Base-by-base conservation (phyloP, 2,329 filamentous ascomycete species). In the Penicillium sp. region DNA sequence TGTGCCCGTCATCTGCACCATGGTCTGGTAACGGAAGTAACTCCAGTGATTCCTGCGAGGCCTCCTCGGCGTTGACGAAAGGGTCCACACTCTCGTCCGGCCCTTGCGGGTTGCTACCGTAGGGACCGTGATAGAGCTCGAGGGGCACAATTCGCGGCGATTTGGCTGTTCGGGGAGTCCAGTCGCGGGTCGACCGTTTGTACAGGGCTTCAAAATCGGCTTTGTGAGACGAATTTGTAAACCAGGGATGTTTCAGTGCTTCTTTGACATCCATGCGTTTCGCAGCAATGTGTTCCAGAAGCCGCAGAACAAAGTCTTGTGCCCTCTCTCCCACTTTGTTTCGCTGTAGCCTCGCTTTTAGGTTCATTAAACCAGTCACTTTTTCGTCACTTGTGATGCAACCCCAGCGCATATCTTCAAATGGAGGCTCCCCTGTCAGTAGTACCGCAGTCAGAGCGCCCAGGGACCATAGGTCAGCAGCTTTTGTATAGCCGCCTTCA, bases 391-490 rank as follows among this genome's bases (percentile, higher is more conserved):
- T 62, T 21, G 58, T 45, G 13, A n/a, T 44, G 13, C 9, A 30
- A 7, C 23, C 29, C 3, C 15, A n/a, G n/a, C 21, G 46, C 26
- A 51, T 2, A 3, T 49, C 23, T 5, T 70, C 75, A 63, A 86
- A 86, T 3, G 85, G 73, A 3, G 77, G 73, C 9, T 82, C 76
- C 15, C 83, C 84, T 0, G 81, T 82, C 17, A 88, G 75, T 15
- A 89, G 71, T 8, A 82, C 76, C 8, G 79, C 80, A 2, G 84
- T 78, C 3, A 88, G 77, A 51, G 80, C 82, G 6, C 86, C 87
- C n/a, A 89, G 68, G 0, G 86, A 86, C 86, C 86, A 89, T 71
- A 89, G 81, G 66, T 89, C 87, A 8, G 88, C 79, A 9, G 84
- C 81, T 68, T 83, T 83, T 30, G 84, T 86, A 70, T 88, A 88